A percentile compares a stretch with the other conserved stretches of the same genome.
These are phyloP conservation scores for Penicillium sp. DNA, from an alignment of 2,329 filamentous ascomycete species.

Conservation along the genomic window DNA sequence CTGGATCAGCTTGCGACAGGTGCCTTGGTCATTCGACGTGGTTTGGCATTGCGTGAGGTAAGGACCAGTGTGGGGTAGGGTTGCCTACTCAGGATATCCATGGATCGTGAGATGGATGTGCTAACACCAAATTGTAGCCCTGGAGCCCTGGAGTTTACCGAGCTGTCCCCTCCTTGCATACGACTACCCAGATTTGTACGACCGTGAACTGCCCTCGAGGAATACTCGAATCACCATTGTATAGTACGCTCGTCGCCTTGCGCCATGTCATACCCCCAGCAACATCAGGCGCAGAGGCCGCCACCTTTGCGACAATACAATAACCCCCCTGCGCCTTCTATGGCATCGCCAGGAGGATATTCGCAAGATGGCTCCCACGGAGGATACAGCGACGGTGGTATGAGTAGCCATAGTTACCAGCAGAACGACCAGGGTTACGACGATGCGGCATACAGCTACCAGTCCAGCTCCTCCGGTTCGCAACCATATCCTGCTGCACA, in stretches of 20 bases:
- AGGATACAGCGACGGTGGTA: constrained; percentile 27
- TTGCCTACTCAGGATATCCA: not conserved
- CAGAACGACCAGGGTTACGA: constrained; percentile 26
- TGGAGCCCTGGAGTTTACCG: not conserved
- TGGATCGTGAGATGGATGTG: not conserved
- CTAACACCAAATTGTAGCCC: not conserved
- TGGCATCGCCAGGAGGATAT: constrained; percentile 23
- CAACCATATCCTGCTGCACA: constrained; percentile 27
- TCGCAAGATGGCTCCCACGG: constrained; percentile 28
- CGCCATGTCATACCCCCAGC: constrained; percentile 40
- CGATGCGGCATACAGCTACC: constrained; percentile 27
- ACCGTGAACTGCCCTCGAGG: not conserved
- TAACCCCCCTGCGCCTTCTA: constrained; percentile 17
- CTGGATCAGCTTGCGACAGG: not conserved
- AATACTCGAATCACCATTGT: not conserved
- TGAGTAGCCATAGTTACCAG: constrained; percentile 25
- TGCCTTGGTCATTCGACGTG: not conserved
- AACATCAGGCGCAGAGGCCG: constrained; percentile 28
- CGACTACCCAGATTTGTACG: not conserved
- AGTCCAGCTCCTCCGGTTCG: constrained; percentile 24
- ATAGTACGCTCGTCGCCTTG: not conserved
- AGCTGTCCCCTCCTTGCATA: constrained; percentile 1
- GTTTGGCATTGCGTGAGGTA: not conserved
- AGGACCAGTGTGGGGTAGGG: not conserved
- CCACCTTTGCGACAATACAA: constrained; percentile 35